Evolutionary conservation across 2,329 filamentous ascomycete genomes (phyloP), one percentile per base, ranked within the genome.

Genomic region (Malbranchea cinnamomea): DNA sequence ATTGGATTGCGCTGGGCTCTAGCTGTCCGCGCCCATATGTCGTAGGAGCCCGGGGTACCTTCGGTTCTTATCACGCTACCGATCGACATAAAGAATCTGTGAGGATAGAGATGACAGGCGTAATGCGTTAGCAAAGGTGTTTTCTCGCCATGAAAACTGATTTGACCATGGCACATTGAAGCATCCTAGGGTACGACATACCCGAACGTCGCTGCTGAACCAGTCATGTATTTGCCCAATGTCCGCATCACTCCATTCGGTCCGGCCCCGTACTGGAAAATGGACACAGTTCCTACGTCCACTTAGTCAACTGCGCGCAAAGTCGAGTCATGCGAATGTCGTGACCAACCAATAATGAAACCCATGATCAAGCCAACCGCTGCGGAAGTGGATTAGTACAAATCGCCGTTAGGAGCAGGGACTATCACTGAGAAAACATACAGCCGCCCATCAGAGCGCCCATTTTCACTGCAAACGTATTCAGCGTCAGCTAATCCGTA

Each of bases 401-500:
- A 25, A 27, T 24, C 31, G 26, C 20, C 25, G 21, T 6, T 15
- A 25, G 18, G 22, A 16, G 26, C 21, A 28, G 12, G 13, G 30
- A 33, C 24, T 32, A 22, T 18, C 17, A 17, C 6, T 14, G 33
- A n/a, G 23, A 20, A 38, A 26, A 26, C 84, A 48, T 79, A 95
- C 87, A 91, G 54, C 84, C 82, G 45, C 89, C 89, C 84, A 95
- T 95, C 77, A 98, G 77, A 39, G 80, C 84, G 46, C 89, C 89
- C 84, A 95, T 94, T 67, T 93, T 94, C 57, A 85, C 84, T 92
- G 53, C 45, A 40, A 28, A 34, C 23, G 21, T 37, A 16, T 54
- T 62, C 49, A 52, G n/a, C n/a, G 46, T 27, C 35, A 31, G 36
- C 31, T 19, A 28, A 31, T 15, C 20, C 20, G 22, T 26, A 34